Percentiles rank a stretch among this genome's conserved stretches.
phyloP scores from a whole-genome alignment of 345 rosid species.

The Gossypium bickii region DNA sequence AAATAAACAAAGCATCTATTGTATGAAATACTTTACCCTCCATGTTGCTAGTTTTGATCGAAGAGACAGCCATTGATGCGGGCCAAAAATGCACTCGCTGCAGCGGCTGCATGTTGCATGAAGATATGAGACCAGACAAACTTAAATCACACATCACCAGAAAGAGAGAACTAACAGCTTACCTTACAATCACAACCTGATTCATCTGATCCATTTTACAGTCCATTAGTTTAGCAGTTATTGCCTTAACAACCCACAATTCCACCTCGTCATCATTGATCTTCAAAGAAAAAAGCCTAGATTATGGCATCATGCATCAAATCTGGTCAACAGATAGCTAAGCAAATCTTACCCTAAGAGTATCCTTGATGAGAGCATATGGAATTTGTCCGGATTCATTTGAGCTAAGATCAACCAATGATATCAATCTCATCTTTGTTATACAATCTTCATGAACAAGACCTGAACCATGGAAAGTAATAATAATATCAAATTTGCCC shows the following conservation, averaged over 20 bases:
- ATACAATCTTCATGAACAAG: conserved; percentile 85
- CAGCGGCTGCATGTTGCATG: conserved; percentile 49
- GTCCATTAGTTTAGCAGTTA: conserved; percentile 65
- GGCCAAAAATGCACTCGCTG: conserved; percentile 66
- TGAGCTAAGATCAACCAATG: conserved; percentile 72
- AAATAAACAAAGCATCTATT: not conserved
- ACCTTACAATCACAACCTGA: conserved; percentile 75
- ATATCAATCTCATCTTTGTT: conserved; percentile 79
- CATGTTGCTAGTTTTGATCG: conserved; percentile 63
- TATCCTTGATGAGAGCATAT: conserved; percentile 56
- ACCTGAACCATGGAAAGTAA: conserved; percentile 35
- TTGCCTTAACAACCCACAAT: conserved; percentile 83
- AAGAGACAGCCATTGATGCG: conserved; percentile 67
- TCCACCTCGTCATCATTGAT: conserved; percentile 76
- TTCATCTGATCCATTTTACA: conserved; percentile 96
- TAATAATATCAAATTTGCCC: conserved; percentile 1
- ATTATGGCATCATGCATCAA: not conserved
- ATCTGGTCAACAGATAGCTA: conserved; percentile 9
- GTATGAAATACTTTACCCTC: conserved; percentile 48
- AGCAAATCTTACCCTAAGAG: conserved; percentile 52
- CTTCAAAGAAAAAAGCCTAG: conserved; percentile 31
- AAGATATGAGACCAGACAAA: not conserved
- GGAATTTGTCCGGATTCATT: conserved; percentile 66
- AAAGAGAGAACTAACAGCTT: conserved; percentile 13
- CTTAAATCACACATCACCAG: not conserved